Evolutionary conservation across 2,329 filamentous ascomycete species (phyloP).

Genomic region (Lanzia echinophila): DNA sequence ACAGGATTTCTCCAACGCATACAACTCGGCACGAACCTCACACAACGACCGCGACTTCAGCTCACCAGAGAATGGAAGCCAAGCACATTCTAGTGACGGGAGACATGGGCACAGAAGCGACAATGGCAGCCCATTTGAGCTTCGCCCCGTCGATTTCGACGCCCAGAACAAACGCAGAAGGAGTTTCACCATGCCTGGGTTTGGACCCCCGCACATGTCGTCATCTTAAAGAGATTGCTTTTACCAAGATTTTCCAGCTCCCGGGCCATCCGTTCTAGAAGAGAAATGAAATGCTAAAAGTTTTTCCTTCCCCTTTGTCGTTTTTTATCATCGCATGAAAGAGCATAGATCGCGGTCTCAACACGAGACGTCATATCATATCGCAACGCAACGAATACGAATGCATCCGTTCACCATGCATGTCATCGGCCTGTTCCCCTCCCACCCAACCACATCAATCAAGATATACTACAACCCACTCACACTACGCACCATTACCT

Average conservation of each 20-base stretch:
- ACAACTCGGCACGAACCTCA: conserved; percentile 21
- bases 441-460: too few species aligned
- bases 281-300: background rate
- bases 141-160: conserved; percentile 23
- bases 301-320: too few species aligned
- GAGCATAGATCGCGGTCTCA: too few species aligned
- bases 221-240: conserved; percentile 1
- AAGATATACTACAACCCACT: too few species aligned
- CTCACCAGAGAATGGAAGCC: conserved; percentile 10
- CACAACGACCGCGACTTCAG: conserved; percentile 20
- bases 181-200: conserved; percentile 26
- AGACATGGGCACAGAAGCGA: conserved; percentile 9
- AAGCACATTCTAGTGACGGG: conserved; percentile 12
- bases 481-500: too few species aligned
- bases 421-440: too few species aligned
- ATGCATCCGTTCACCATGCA: too few species aligned
- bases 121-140: conserved; percentile 19
- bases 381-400: too few species aligned
- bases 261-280: background rate
- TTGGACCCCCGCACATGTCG: conserved; percentile 9
- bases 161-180: conserved; percentile 26
- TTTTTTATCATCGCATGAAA: too few species aligned
- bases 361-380: too few species aligned
- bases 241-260: background rate
- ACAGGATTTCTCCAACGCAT: conserved; percentile 39